Conservation (phyloP, 495 filamentous ascomycete species). For the Annulohypoxylon bovei region DNA sequence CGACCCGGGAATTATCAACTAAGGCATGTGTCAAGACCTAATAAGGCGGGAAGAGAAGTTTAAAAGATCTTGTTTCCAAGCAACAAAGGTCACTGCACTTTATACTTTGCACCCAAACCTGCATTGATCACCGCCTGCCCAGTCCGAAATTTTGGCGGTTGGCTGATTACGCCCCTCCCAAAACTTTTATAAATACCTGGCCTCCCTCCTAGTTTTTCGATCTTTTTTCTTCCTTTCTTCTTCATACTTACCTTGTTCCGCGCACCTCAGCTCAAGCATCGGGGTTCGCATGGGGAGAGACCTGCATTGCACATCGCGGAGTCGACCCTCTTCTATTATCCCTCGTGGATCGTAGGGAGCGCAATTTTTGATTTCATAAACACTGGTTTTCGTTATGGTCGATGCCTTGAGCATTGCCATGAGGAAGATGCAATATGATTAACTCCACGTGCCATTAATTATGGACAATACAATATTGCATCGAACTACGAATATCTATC, state of each 20-base stretch:
- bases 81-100: no score
- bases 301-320: conserved; percentile 11
- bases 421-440: neutral
- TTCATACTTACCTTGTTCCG: conserved; percentile 7
- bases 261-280: neutral
- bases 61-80: no score
- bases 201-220: neutral
- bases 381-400: neutral
- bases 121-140: neutral
- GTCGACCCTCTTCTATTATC: conserved; percentile 8
- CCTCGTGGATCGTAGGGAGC: conserved; percentile 6
- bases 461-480: no score
- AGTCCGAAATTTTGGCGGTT: neutral
- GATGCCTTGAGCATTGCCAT: conserved; percentile 7
- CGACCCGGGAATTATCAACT: no score
- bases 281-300: neutral
- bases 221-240: neutral
- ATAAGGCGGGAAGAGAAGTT: no score
- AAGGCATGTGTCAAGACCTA: no score
- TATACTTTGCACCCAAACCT: neutral
- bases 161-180: neutral
- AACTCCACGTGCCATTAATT: no score
- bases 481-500: no score
- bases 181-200: neutral
- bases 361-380: conserved; percentile 7